phyloP scores from a whole-genome alignment of 2,329 filamentous ascomycete genomes.

The Aspergillus vadensis region DNA sequence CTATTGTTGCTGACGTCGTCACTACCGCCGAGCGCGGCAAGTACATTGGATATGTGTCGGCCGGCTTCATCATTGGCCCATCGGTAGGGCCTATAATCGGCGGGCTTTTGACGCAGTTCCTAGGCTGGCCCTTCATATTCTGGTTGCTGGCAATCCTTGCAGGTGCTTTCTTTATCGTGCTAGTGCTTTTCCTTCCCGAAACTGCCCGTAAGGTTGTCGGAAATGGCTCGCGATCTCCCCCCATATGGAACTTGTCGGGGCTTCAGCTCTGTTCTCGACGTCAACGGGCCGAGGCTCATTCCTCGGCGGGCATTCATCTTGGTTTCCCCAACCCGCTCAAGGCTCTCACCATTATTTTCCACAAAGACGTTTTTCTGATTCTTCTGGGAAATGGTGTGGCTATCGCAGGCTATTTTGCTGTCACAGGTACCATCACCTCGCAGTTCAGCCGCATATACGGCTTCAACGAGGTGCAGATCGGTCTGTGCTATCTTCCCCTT shows the following conservation, averaged over 20 bases:
- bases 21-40: slow-evolving; percentile 40
- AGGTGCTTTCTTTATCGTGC: slow-evolving; percentile 54
- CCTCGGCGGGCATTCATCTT: background rate
- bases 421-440: background rate
- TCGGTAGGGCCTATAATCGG: slow-evolving; percentile 63
- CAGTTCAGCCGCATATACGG: background rate
- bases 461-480: slow-evolving; percentile 6
- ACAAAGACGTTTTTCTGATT: background rate
- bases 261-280: background rate
- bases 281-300: background rate
- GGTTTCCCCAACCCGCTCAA: background rate
- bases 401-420: slow-evolving; percentile 1
- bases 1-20: slow-evolving; percentile 42
- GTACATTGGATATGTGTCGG: slow-evolving; percentile 49
- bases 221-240: slow-evolving; percentile 6
- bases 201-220: slow-evolving; percentile 12
- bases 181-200: slow-evolving; percentile 33
- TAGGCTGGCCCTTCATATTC: slow-evolving; percentile 65
- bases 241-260: background rate
- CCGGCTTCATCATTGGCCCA: slow-evolving; percentile 57
- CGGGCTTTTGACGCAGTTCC: slow-evolving; percentile 63
- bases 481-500: slow-evolving; percentile 1
- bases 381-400: background rate
- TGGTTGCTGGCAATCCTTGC: slow-evolving; percentile 65
- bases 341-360: background rate